These are phyloP conservation scores for Suhomyces sp. DNA, from an alignment of 805 yeast genomes.

Conservation along the genomic window DNA sequence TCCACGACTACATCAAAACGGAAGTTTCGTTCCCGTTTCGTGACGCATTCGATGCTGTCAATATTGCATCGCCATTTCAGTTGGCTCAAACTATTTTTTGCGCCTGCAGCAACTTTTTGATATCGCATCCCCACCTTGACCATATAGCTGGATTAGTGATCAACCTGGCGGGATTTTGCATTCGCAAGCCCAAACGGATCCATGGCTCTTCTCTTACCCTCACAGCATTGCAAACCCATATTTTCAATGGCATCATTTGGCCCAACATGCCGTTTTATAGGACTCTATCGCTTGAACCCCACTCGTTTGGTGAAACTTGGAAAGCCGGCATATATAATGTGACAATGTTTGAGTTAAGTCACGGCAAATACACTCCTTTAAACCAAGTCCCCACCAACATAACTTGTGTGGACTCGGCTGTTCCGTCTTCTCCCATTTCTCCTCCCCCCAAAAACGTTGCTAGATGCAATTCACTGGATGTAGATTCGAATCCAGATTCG, in stretches of 20 bases:
- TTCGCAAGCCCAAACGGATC: constrained; percentile 36
- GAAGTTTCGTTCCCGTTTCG: constrained; percentile 24
- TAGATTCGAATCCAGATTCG: neutral
- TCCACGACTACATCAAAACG: constrained; percentile 21
- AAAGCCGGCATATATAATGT: constrained; percentile 16
- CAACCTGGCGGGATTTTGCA: constrained; percentile 59
- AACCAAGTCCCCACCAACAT: neutral
- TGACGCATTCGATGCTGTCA: neutral
- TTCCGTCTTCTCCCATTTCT: neutral
- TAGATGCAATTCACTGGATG: neutral
- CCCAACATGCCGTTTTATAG: constrained; percentile 55
- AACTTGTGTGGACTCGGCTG: neutral
- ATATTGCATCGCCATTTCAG: constrained; percentile 22
- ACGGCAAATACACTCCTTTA: constrained; percentile 22
- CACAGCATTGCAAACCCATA: constrained; percentile 46
- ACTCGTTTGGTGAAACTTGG: constrained; percentile 12
- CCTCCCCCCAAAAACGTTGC: neutral
- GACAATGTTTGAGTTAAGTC: constrained; percentile 32
- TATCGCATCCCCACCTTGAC: constrained; percentile 85
- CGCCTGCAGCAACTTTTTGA: constrained; percentile 43
- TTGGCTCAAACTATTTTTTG: constrained; percentile 31
- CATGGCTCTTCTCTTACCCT: constrained; percentile 56
- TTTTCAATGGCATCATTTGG: constrained; percentile 80
- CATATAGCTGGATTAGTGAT: constrained; percentile 68
- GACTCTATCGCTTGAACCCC: constrained; percentile 19